Evolutionary conservation across 129 eudicot genomes (phyloP), one percentile per base, ranked within the genome.

Genomic region (Helichrysum umbraculigerum): DNA sequence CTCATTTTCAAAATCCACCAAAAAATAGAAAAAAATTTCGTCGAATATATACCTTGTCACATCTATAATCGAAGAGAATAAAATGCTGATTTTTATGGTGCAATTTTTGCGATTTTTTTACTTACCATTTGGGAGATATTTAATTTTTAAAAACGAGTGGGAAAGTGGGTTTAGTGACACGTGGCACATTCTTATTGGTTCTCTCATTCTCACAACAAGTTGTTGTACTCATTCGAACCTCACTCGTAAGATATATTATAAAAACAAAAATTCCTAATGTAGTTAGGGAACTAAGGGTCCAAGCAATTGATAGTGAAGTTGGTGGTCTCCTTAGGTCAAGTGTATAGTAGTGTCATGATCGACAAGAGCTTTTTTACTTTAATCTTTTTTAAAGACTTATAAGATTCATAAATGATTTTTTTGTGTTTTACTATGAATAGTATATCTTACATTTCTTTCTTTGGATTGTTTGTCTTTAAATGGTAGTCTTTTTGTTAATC

Each of bases 351-450:
- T 78, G 82, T 78, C 77, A 47, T 33, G 35, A 35, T 50, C 64
- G 28, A 75, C 30, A 62, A 19, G 44, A 59, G 70, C 71, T 70
- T 71, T 69, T 12, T 78, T 42, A 59, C 76, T 78, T 78, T 78
- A 70, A 71, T 61, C 66, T 57, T 67, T 78, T 71, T 67, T 62
- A 4, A 67, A 69, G 70, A 39, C 57, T 69, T 67, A 29, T 35
- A 30, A 51, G 61, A 70, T 58, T 70, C 77, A 44, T 32, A 78
- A 78, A 71, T 78, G 77, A 71, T 22, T 78, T 70, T 78, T 78
- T 78, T 47, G 64, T 71, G 76, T 70, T 78, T 61, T 78, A 78
- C 81, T 70, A 78, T 70, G 71, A 60, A 78, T 60, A 32, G 76
- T 70, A 19, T 70, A 33, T 28, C 47, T 78, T 69, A 62, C 54